Percentiles rank a stretch among this genome's conserved stretches.
phyloP scores from a whole-genome alignment of 2,329 filamentous ascomycete species.

The Paecilomyces dactylethromorphus region DNA sequence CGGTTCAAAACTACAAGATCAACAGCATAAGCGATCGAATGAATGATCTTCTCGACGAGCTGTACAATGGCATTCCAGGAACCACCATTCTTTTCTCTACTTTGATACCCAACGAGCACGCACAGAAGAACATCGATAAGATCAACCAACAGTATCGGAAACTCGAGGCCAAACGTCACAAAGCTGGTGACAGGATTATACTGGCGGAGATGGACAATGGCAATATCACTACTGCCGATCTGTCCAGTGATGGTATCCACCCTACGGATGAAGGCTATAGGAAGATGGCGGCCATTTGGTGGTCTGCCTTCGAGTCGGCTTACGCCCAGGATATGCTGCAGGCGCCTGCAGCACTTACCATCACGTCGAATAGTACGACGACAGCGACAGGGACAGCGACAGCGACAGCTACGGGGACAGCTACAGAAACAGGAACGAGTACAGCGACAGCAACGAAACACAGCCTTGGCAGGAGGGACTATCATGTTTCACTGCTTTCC shows the following conservation, averaged over 20 bases:
- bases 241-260: constrained; percentile 15
- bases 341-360: background rate
- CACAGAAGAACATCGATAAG: constrained; percentile 1
- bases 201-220: constrained; percentile 19
- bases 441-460: background rate
- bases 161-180: constrained; percentile 14
- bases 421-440: background rate
- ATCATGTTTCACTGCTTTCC: background rate
- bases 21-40: constrained; percentile 15
- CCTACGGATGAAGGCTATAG: constrained; percentile 17
- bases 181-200: constrained; percentile 13
- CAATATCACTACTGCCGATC: constrained; percentile 10
- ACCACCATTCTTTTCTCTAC: constrained; percentile 28
- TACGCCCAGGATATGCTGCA: constrained; percentile 10
- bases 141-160: constrained; percentile 20
- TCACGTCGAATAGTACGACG: background rate
- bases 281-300: constrained; percentile 22
- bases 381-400: background rate
- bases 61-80: constrained; percentile 15
- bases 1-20: constrained; percentile 15
- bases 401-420: background rate
- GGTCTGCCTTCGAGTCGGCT: constrained; percentile 15
- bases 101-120: constrained; percentile 16
- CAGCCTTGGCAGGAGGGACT: background rate
- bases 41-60: constrained; percentile 15